Evolutionary conservation across 306 rosid species (phyloP).

Genomic region (Pyrus bretschneideri): DNA sequence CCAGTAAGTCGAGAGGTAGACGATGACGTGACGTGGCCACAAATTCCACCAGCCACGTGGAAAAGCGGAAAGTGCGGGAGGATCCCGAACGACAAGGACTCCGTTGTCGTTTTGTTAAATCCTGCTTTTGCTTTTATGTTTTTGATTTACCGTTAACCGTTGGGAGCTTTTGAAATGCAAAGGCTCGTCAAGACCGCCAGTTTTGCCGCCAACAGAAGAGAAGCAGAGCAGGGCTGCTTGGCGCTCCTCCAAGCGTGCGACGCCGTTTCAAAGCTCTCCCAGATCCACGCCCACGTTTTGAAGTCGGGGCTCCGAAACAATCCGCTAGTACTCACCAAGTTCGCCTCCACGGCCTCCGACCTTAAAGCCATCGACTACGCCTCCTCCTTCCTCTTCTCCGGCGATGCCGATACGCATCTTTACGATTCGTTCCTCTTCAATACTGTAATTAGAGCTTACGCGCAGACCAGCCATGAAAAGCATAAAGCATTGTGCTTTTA

Average conservation of each 20-base stretch:
- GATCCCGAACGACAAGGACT: background rate
- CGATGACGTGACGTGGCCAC: slow-evolving; percentile 32
- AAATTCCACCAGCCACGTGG: slow-evolving; percentile 25
- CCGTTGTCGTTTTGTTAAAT: background rate
- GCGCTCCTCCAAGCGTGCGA: slow-evolving; percentile 46
- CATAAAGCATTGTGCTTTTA: slow-evolving; percentile 34
- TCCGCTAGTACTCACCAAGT: slow-evolving; percentile 79
- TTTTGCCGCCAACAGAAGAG: slow-evolving; percentile 27
- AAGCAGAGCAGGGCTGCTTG: slow-evolving; percentile 65
- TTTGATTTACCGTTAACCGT: background rate
- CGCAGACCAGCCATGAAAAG: slow-evolving; percentile 45
- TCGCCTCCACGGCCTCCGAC: slow-evolving; percentile 55
- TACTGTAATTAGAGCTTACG: slow-evolving; percentile 64
- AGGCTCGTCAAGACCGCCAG: background rate
- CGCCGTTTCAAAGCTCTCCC: slow-evolving; percentile 33
- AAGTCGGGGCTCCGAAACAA: slow-evolving; percentile 65
- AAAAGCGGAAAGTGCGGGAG: background rate
- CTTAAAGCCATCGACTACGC: slow-evolving; percentile 50
- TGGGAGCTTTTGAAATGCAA: slow-evolving; percentile 7
- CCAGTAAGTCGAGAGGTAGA: background rate
- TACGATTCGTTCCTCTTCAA: slow-evolving; percentile 72
- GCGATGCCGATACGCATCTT: slow-evolving; percentile 24
- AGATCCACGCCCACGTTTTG: slow-evolving; percentile 54
- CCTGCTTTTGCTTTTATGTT: no score
- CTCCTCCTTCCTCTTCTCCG: slow-evolving; percentile 48